A percentile compares a stretch with the other conserved stretches of the same genome.
Conservation (phyloP, 768 basidiomycete genomes). For the Tylopilus felleus region DNA sequence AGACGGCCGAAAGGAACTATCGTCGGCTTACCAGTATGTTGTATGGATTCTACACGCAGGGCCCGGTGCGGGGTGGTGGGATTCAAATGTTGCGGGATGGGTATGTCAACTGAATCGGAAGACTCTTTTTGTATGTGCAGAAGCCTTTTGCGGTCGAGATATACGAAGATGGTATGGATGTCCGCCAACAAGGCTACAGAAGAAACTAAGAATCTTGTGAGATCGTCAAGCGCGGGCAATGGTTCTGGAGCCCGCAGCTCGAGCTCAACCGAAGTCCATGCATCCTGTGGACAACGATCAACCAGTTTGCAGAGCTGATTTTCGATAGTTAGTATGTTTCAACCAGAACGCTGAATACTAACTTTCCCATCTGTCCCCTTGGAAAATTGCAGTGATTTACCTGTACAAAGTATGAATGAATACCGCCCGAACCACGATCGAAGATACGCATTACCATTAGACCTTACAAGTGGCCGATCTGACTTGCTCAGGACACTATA, state of each 20-base stretch:
- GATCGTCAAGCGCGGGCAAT: constrained; percentile 4
- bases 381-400: constrained; percentile 13
- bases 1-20: neutral
- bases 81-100: constrained; percentile 1
- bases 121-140: constrained; percentile 1
- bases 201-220: constrained; percentile 11
- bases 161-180: constrained; percentile 2
- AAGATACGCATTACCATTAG: neutral
- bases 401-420: neutral
- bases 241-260: constrained; percentile 4
- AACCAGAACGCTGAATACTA: neutral
- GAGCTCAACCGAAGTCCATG: constrained; percentile 10
- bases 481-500: constrained; percentile 19
- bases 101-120: neutral
- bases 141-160: neutral
- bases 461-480: constrained; percentile 12
- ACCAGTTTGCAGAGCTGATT: constrained; percentile 3
- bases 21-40: constrained; percentile 3
- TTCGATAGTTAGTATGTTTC: neutral
- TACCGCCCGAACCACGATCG: neutral
- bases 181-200: constrained; percentile 7
- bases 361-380: constrained; percentile 10
- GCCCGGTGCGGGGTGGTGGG: neutral
- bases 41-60: constrained; percentile 5
- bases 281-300: neutral